Base-by-base conservation (phyloP, 2,329 filamentous ascomycete species). In the Aspergillus pseudoterreus region DNA sequence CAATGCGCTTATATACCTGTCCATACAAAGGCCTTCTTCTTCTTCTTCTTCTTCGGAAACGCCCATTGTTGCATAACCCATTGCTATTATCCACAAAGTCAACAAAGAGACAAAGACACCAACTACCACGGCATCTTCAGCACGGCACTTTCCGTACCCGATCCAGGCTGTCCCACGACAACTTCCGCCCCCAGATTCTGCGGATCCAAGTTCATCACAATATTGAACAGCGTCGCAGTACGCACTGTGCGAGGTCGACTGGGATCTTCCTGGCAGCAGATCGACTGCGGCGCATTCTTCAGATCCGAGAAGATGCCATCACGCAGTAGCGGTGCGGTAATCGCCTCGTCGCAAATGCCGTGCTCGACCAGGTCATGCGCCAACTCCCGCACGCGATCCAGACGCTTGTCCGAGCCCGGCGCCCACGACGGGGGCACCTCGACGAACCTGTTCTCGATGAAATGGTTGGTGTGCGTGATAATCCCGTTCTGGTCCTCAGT, bases 401-500 rank as follows among this genome's bases (percentile, higher is more conserved):
- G 54, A 9, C 70, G 63, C 6, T 69, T 58, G 2, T 68, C 62
- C 22, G 67, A 70, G 6, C 68, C 67, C 0, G 62, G 57, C 11
- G 69, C 50, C 64, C 67, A 70, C 1, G 58, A 55, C 0, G 66
- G 63, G 0, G 66, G 63, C 46, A 71, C 68, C n/a, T 61, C 50
- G 1, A 72, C 67, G 45, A 65, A 60, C 24, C 45, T 52, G 24
- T 68, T 68, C 43, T 69, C 63, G 19, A 72, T 53, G 22, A 77
- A 68, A 45, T 78, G 76, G 42, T 78, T 78, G 12, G 76, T 73
- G 53, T 78, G 76, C 4, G 61, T 69, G 9, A 75, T 62, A 6
- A 71, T 63, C 2, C 69, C 70, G 2, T 55, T 51, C 1, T 56
- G 59, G 62, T 71, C 47, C 19, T 65, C 70, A 1, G 62, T 47